Evolutionary conservation across 2,329 filamentous ascomycete species (phyloP).

Genomic region (Falciphora oryzae): DNA sequence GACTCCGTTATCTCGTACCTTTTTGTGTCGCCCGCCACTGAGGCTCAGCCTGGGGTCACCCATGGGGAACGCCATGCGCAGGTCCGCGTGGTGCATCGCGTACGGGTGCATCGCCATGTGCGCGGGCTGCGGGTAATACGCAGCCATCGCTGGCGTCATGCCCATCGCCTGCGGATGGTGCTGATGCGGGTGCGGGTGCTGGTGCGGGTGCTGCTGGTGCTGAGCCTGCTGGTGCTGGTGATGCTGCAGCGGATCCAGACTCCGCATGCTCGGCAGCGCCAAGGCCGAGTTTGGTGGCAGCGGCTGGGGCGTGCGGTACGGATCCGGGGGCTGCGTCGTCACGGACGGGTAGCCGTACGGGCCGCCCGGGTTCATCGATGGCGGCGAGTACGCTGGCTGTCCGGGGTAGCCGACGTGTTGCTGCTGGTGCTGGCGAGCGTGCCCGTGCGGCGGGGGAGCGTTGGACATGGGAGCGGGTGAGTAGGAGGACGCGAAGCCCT

Average conservation of each 20-base stretch:
- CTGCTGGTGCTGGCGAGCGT: conserved; percentile 12
- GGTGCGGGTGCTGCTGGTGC: conserved; percentile 13
- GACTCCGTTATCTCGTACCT: conserved; percentile 36
- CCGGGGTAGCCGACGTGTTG: conserved; percentile 15
- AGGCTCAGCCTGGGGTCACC: conserved; percentile 41
- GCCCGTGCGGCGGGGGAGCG: conserved; percentile 15
- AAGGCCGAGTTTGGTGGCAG: conserved; percentile 13
- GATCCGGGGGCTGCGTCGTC: conserved; percentile 14
- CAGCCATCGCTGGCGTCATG: conserved; percentile 30
- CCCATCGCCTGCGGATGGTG: conserved; percentile 20
- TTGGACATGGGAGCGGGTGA: conserved; percentile 18
- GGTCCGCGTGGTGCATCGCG: conserved; percentile 35
- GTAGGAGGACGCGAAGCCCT: conserved; percentile 4
- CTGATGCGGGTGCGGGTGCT: conserved; percentile 13
- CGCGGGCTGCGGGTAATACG: conserved; percentile 38
- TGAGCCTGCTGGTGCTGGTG: conserved; percentile 17
- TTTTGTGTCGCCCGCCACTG: conserved; percentile 47
- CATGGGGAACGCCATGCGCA: conserved; percentile 35
- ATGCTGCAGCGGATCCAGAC: conserved; percentile 18
- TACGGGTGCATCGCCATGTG: conserved; percentile 31
- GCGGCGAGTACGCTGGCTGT: conserved; percentile 16
- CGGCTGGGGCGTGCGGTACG: conserved; percentile 17
- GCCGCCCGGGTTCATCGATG: conserved; percentile 12
- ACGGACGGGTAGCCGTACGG: conserved; percentile 15
- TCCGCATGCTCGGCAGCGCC: conserved; percentile 22